Evolutionary conservation across 164 flowering plant species (phyloP), one percentile per base, ranked within the genome.

Genomic region (Magnolia sinica): DNA sequence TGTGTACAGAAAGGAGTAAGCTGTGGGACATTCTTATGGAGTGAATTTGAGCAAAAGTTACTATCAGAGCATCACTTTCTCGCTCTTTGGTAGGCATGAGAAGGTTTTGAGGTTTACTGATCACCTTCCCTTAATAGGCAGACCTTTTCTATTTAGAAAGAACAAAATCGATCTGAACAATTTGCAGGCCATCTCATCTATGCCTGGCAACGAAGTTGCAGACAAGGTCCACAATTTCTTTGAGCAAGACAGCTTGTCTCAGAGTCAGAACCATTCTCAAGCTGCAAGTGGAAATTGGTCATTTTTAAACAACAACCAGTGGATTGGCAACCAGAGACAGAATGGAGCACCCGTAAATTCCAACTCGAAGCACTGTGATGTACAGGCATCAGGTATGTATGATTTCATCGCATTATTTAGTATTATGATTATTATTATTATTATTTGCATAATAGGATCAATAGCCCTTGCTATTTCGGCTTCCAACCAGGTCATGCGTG

Each of bases 131-230:
- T 66, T 37, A 29, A 64, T 59, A 73, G 82, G 77, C 68, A 74
- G 74, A 50, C 63, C 65, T 76, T 74, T 51, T 50, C 50, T 20
- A 13, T 58, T 22, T 51, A 16, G 23, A 51, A 16, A 11, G 50
- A 78, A 74, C 72, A 37, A 63, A 69, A 65, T 74, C 76, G 74
- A 77, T 73, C 73, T 79, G 71, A 76, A 70, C 77, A 72, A 68
- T 50, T 82, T 76, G 75, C 67, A 70, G 79, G 82, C 80, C 81
- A 70, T 81, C 78, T 83, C 82, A 86, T 88, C 93, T 88, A 88
- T 93, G 97, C 96, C 95, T 88, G 93, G 95, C 78, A 88, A 92
- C 84, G 96, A 91, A 83, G 87, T 81, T 85, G 92, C 87, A 77
- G 98, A 91, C 73, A 87, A 87, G 88, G 89, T 88, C 79, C 94